These are phyloP conservation scores for Dictyostelium brefeldianum DNA, from an alignment of 78 protist species.

Conservation along the genomic window DNA sequence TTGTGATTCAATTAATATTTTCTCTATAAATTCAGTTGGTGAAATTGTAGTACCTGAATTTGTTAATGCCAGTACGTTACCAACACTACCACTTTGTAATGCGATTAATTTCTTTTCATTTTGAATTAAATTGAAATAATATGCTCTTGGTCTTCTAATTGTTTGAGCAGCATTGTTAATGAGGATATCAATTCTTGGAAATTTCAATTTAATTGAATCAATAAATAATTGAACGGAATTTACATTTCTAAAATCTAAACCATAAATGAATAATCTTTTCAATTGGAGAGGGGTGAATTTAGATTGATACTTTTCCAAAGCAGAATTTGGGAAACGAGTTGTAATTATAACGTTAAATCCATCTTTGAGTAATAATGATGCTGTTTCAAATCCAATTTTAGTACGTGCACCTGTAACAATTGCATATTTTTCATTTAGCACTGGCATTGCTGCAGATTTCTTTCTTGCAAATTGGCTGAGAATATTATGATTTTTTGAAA, in stretches of 20 bases:
- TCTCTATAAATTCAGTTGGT: neutral
- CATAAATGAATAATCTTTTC: conserved; percentile 45
- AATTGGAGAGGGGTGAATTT: neutral
- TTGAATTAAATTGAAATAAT: conserved; percentile 8
- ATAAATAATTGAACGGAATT: conserved; percentile 58
- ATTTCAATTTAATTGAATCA: neutral
- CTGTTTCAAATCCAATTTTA: conserved; percentile 84
- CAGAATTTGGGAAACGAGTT: conserved; percentile 83
- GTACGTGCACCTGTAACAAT: conserved; percentile 90
- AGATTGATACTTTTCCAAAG: neutral
- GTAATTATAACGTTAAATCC: conserved; percentile 85
- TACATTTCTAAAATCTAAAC: conserved; percentile 81
- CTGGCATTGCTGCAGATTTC: neutral
- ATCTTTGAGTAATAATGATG: conserved; percentile 10
- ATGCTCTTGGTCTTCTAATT: conserved; percentile 74
- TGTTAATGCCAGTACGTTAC: neutral
- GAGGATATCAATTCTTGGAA: conserved; percentile 79
- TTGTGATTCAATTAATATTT: neutral
- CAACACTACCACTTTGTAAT: neutral
- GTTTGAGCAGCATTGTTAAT: conserved; percentile 92
- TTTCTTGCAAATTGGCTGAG: too few species aligned
- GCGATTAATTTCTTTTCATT: neutral
- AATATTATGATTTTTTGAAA: too few species aligned
- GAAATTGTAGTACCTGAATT: neutral
- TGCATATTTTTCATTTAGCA: conserved; percentile 41